Evolutionary conservation across 2,329 filamentous ascomycete genomes (phyloP).

Genomic region (Corynespora cassiicola): DNA sequence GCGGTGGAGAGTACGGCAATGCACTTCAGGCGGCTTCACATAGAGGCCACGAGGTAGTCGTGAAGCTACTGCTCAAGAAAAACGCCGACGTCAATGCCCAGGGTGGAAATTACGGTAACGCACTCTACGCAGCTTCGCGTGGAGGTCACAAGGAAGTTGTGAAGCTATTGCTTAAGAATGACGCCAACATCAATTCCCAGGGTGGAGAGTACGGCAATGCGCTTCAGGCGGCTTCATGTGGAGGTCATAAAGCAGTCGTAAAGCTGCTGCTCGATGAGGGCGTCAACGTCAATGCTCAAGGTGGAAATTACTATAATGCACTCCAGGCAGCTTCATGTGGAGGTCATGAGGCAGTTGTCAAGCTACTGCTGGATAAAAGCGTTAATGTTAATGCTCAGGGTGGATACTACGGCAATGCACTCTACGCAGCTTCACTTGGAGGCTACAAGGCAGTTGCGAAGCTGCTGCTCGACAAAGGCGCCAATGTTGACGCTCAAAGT

Average conservation of each 20-base stretch:
- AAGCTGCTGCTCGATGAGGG: background rate
- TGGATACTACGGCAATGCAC: background rate
- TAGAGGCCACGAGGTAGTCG: background rate
- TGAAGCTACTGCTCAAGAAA: constrained; percentile 6
- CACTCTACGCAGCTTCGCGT: background rate
- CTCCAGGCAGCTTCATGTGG: constrained; percentile 1
- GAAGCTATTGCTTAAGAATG: constrained; percentile 20
- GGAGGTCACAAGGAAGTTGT: background rate
- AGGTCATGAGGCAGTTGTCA: background rate
- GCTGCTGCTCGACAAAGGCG: background rate
- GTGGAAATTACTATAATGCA: background rate
- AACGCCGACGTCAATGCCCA: background rate
- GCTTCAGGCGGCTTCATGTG: background rate
- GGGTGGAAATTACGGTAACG: background rate
- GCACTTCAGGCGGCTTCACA: constrained; percentile 14
- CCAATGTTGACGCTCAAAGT: background rate
- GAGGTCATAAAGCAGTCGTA: background rate
- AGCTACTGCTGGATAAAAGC: too few species aligned
- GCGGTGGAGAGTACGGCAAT: constrained; percentile 2
- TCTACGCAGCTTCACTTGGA: background rate
- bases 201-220: background rate
- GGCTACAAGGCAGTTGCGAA: background rate
- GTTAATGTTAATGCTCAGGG: background rate
- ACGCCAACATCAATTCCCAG: constrained; percentile 8
- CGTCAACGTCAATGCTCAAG: background rate